Evolutionary conservation across 129 eudicot genomes (phyloP), one percentile per base, ranked within the genome.

Genomic region (Mikania micrantha): DNA sequence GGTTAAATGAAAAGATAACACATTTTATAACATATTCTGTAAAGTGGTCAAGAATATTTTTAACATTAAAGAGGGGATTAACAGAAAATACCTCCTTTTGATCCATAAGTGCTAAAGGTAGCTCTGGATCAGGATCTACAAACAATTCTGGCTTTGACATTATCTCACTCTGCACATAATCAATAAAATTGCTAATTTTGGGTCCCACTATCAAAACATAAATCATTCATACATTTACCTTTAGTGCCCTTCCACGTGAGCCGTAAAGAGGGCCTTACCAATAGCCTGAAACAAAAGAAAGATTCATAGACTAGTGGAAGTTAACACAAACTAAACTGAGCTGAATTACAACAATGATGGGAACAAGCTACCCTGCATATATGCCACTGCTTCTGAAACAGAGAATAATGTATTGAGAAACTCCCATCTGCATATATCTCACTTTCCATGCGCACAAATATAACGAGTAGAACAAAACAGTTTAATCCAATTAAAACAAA

Each of bases 61-160:
- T n/a, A 20, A 12, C 16, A 34, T 62, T 34, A 6, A 45, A 66
- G 41, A n/a, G 21, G 40, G 9, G 56, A 73, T 56, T 27, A 59
- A 31, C 53, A 72, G 32, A 44, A 27, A 38, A 25, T 92, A 86
- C 98, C 91, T 92, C 98, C 79, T 92, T 92, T 71, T 92, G 98
- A 77, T 92, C 98, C 70, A 92, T 83, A 49, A 92, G 90, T 69
- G 95, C 96, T 80, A 92, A 86, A 67, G 96, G 98, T 60, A 92
- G 82, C 80, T 88, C 95, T 8, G 98, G 98, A 75, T 92, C 98
- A 76, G 98, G 98, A 72, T 92, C 96, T n/a, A 92, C 96, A 75
- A 88, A 92, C 66, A 92, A 78, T 79, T 92, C 96, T 42, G 96
- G 98, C 71, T 92, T 92, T 54, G 96, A 88, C 98, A 92, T 92